Evolutionary conservation across 129 eudicot species (phyloP).

Genomic region (Flaveria robusta): DNA sequence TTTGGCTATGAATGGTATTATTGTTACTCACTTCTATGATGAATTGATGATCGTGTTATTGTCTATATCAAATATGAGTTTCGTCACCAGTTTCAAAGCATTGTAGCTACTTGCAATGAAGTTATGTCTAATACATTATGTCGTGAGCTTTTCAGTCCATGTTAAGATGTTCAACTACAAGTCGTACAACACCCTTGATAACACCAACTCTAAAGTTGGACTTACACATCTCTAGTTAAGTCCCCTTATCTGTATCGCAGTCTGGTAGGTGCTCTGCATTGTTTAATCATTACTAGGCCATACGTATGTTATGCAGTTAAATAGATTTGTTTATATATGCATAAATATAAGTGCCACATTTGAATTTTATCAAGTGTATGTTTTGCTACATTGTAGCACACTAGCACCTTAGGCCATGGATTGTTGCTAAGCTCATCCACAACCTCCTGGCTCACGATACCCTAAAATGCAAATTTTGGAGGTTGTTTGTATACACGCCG

Average conservation of each 20-base stretch:
- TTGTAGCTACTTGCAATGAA: background rate
- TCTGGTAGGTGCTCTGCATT: background rate
- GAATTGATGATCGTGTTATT: background rate
- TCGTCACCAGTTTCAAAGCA: background rate
- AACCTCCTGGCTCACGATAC: too few relatives aligned
- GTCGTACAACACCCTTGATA: background rate
- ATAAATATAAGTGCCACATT: background rate
- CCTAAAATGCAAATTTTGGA: too few relatives aligned
- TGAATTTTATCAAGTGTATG: too few relatives aligned
- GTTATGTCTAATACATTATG: background rate
- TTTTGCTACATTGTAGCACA: too few relatives aligned
- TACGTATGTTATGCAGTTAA: background rate
- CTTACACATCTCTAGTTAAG: background rate
- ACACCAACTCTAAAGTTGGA: background rate
- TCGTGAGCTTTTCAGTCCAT: background rate
- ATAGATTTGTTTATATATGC: background rate
- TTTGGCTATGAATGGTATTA: background rate
- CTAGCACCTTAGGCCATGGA: too few relatives aligned
- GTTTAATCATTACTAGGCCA: background rate
- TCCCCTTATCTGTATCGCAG: background rate
- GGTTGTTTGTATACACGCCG: too few relatives aligned
- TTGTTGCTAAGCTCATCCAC: too few relatives aligned
- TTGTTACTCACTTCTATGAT: background rate
- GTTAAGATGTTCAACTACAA: background rate
- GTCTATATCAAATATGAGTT: background rate